phyloP scores from a whole-genome alignment of 2,329 filamentous ascomycete genomes.

The Aspergillus calidoustus region DNA sequence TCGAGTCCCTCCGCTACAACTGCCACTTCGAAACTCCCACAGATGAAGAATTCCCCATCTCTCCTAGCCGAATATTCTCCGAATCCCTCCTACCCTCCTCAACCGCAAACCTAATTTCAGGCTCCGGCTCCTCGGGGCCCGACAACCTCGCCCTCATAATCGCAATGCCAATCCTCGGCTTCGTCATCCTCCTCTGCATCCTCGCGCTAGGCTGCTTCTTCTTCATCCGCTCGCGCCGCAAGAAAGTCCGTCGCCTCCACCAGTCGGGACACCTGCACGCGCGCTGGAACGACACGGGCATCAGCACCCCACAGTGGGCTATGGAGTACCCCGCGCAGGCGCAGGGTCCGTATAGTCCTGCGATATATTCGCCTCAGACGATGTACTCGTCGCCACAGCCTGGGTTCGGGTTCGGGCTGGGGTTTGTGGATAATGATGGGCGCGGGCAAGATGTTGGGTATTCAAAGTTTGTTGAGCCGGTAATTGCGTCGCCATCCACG shows the following conservation, averaged over 20 bases:
- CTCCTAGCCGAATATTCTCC: constrained; percentile 47
- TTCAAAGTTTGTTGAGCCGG: constrained; percentile 18
- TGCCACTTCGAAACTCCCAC: constrained; percentile 46
- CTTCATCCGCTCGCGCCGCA: constrained; percentile 49
- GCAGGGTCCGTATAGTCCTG: constrained; percentile 22
- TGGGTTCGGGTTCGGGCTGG: constrained; percentile 21
- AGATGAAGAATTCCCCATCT: constrained; percentile 45
- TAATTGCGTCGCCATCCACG: constrained; percentile 11
- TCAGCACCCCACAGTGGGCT: constrained; percentile 34
- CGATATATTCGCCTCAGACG: constrained; percentile 20
- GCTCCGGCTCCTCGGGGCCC: constrained; percentile 17
- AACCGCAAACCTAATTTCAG: constrained; percentile 28
- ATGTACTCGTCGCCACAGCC: constrained; percentile 9
- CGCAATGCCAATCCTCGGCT: constrained; percentile 49
- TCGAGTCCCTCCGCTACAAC: constrained; percentile 52
- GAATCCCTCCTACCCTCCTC: constrained; percentile 43
- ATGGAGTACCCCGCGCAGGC: constrained; percentile 29
- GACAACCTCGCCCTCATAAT: constrained; percentile 48
- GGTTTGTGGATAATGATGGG: constrained; percentile 36
- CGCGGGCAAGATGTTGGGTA: constrained; percentile 27
- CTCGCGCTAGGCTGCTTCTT: constrained; percentile 46
- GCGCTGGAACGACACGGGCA: constrained; percentile 41
- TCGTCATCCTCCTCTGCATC: constrained; percentile 41
- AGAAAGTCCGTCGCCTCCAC: constrained; percentile 35
- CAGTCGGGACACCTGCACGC: constrained; percentile 36